These are phyloP conservation scores for Cryphonectria japonica DNA, from an alignment of 2,329 filamentous ascomycete genomes.

Conservation along the genomic window DNA sequence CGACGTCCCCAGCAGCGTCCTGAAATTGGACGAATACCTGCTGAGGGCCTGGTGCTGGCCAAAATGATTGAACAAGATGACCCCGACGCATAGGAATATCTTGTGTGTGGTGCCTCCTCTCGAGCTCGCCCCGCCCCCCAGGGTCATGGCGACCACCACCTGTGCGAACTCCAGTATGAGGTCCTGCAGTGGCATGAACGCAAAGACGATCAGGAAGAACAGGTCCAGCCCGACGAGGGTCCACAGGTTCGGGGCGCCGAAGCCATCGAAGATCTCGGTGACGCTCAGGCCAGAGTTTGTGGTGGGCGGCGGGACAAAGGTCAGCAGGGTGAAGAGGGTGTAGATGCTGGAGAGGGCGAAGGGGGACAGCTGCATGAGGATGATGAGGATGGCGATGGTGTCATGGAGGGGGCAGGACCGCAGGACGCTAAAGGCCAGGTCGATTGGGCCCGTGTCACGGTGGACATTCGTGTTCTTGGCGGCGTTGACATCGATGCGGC, in stretches of 20 bases:
- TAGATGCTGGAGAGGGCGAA: constrained; percentile 88
- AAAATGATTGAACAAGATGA: constrained; percentile 63
- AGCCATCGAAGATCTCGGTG: constrained; percentile 88
- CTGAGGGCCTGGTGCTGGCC: constrained; percentile 48
- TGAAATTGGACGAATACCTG: constrained; percentile 49
- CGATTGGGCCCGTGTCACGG: constrained; percentile 72
- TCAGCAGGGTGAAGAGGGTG: constrained; percentile 88
- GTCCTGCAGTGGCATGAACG: constrained; percentile 84
- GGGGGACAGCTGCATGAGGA: constrained; percentile 89
- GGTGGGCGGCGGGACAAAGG: constrained; percentile 83
- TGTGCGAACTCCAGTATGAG: constrained; percentile 89
- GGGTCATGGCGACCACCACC: constrained; percentile 87
- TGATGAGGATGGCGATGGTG: constrained; percentile 94
- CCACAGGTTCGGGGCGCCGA: constrained; percentile 82
- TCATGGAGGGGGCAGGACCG: constrained; percentile 89
- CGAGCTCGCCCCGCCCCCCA: constrained; percentile 78
- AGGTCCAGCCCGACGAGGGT: constrained; percentile 85
- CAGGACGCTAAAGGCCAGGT: constrained; percentile 83
- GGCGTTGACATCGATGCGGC: constrained; percentile 71
- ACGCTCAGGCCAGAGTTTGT: constrained; percentile 80
- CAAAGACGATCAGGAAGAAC: constrained; percentile 81
- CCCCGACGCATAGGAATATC: constrained; percentile 70
- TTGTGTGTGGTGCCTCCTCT: constrained; percentile 72
- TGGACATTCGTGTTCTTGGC: constrained; percentile 70
- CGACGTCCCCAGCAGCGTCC: constrained; percentile 37